Evolutionary conservation across 2,329 filamentous ascomycete genomes (phyloP), one percentile per base, ranked within the genome.

Genomic region (Pseudocercospora eumusae): DNA sequence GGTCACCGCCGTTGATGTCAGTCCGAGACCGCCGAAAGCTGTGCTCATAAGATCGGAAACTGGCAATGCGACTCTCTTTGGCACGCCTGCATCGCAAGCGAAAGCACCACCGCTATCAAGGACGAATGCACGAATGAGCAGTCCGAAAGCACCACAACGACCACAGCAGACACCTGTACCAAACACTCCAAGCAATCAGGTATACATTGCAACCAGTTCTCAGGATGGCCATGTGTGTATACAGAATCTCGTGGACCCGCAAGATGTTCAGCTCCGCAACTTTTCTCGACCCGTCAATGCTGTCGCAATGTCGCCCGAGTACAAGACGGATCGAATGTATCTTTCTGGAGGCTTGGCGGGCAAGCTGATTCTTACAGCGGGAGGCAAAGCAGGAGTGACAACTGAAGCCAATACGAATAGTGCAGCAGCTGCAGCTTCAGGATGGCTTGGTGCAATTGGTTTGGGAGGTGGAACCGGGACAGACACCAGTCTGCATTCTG

Each of bases 161-260:
- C 21, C 40, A 2, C 81, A 83, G 61, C 83, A 89, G 65, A 76
- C 79, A 0, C 75, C 80, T 0, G 80, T 96, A 1, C 87, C 90
- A 0, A 86, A 88, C 62, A 91, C 83, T 0, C 90, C 92, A 0
- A 93, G 91, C 1, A 98, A 97, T 71, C 88, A 93, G 58, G 96
- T 99, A 44, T 91, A 95, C 75, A 90, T 99, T 68, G 93, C 90
- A 1, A 96, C 93, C 0, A 92, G 95, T 0, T 98, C 95, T 0
- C 91, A 96, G 73, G 95, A 99, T 75, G 96, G 95, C 18, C 93
- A 97, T 73, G 91, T 99, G 13, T 98, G 95, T 70, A 86, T 99
- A 0, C 88, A 92, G 62, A 96, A 92, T 0, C 79, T 99, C 20
- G 79, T 95, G 20, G 93, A 99, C 71, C 79, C 89, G 40, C 96